Percentiles rank a stretch among this genome's conserved stretches.
Evolutionary conservation across 163 green algal species (phyloP).

Genomic region (Scenedesmus sp.): DNA sequence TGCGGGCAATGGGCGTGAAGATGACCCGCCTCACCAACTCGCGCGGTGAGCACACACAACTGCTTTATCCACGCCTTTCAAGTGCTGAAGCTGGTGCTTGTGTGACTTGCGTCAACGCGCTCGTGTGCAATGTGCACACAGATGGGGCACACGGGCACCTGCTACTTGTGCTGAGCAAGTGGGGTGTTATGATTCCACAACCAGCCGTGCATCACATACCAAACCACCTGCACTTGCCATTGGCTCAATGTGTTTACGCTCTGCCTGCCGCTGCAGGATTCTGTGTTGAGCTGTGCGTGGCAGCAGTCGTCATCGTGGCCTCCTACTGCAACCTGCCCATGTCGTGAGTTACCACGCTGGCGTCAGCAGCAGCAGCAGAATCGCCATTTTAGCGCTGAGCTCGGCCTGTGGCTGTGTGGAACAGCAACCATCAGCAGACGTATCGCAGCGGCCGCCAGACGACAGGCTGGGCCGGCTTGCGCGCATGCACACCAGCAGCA

Average conservation of each 20-base stretch:
- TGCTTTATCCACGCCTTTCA: neutral
- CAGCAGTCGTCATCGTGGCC: constrained; percentile 59
- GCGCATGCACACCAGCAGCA: constrained; percentile 56
- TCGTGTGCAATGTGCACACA: too few relatives aligned
- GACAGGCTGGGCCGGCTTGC: neutral
- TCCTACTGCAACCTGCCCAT: constrained; percentile 65
- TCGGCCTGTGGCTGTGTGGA: too few relatives aligned
- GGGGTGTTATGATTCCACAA: too few relatives aligned
- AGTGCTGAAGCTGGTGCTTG: too few relatives aligned
- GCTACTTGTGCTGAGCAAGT: neutral
- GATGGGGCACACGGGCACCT: neutral
- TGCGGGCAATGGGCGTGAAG: constrained; percentile 57
- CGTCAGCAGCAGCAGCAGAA: neutral
- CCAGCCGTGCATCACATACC: too few relatives aligned
- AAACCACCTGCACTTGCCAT: neutral
- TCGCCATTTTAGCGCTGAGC: too few relatives aligned
- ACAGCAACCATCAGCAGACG: neutral
- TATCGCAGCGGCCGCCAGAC: neutral
- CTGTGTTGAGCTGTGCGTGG: constrained; percentile 57
- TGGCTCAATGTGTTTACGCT: neutral
- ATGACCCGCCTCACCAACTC: constrained; percentile 57
- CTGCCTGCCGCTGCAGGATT: constrained; percentile 37
- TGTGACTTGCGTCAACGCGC: too few relatives aligned
- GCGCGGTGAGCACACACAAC: constrained; percentile 14
- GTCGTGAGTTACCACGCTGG: constrained; percentile 61